Percentiles rank a stretch among this genome's conserved stretches.
Evolutionary conservation across 331 rosid species (phyloP).

Genomic region (Prunus yedoensis): DNA sequence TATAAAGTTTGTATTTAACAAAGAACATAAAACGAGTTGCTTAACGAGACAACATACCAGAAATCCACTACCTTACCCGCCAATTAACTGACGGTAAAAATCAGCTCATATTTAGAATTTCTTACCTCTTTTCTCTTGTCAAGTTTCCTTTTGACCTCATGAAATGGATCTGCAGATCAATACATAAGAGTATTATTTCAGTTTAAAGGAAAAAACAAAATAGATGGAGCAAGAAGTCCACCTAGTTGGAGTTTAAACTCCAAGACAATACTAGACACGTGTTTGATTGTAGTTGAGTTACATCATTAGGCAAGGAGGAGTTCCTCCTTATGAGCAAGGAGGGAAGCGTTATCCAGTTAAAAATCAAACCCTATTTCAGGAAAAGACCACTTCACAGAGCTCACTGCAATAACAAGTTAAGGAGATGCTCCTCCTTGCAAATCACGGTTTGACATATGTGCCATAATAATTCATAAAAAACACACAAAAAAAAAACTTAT

Average conservation of each 20-base stretch:
- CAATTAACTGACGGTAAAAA: slow-evolving; percentile 2
- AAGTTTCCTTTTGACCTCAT: slow-evolving; percentile 85
- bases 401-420: background rate
- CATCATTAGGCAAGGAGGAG: too few species aligned
- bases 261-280: background rate
- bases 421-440: too few species aligned
- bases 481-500: too few species aligned
- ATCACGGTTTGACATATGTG: too few species aligned
- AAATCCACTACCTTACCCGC: background rate
- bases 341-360: too few species aligned
- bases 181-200: slow-evolving; percentile 12
- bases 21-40: background rate
- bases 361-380: background rate
- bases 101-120: slow-evolving; percentile 22
- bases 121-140: slow-evolving; percentile 87
- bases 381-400: background rate
- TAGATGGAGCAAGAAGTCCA: background rate
- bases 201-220: background rate
- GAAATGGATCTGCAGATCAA: slow-evolving; percentile 75
- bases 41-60: background rate
- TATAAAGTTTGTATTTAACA: background rate
- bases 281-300: too few species aligned
- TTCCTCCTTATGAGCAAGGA: too few species aligned
- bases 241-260: background rate
- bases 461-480: background rate